Percentiles rank a stretch among this genome's conserved stretches.
Evolutionary conservation across 345 rosid genomes (phyloP).

Genomic region (Isatis tinctoria): DNA sequence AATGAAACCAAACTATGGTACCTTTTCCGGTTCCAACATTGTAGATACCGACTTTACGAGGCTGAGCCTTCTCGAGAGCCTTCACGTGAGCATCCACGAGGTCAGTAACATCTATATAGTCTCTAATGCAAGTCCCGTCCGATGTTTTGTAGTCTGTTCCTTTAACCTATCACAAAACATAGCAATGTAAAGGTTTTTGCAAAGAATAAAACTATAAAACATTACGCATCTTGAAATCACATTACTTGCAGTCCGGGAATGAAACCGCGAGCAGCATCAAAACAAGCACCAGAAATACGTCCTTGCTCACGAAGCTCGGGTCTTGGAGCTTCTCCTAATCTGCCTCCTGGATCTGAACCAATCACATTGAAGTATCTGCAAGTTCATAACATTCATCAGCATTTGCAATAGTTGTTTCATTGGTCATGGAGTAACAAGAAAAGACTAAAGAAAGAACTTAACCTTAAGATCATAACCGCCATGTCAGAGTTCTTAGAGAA

Average conservation of each 20-base stretch:
- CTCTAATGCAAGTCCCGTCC: slow-evolving; percentile 93
- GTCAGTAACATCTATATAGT: slow-evolving; percentile 94
- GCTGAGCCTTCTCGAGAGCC: slow-evolving; percentile 81
- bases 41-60: slow-evolving; percentile 81
- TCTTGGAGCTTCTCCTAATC: slow-evolving; percentile 95
- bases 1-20: not conserved
- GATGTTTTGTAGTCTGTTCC: slow-evolving; percentile 92
- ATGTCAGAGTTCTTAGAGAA: slow-evolving; percentile 83
- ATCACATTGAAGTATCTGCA: slow-evolving; percentile 97
- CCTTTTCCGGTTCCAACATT: slow-evolving; percentile 96
- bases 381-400: not conserved
- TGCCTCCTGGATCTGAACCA: slow-evolving; percentile 95
- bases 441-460: not conserved
- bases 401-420: not conserved
- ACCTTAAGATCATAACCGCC: slow-evolving; percentile 98
- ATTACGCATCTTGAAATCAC: not conserved
- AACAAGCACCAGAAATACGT: slow-evolving; percentile 95
- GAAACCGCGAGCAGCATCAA: slow-evolving; percentile 97
- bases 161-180: slow-evolving; percentile 57
- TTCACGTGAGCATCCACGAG: slow-evolving; percentile 97
- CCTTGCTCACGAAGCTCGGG: slow-evolving; percentile 98
- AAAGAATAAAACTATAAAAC: not conserved
- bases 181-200: slow-evolving; percentile 2
- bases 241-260: slow-evolving; percentile 74
- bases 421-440: not conserved